Base-by-base conservation (phyloP, 1,139 yeast genomes). In the Dujonia santamariae region DNA sequence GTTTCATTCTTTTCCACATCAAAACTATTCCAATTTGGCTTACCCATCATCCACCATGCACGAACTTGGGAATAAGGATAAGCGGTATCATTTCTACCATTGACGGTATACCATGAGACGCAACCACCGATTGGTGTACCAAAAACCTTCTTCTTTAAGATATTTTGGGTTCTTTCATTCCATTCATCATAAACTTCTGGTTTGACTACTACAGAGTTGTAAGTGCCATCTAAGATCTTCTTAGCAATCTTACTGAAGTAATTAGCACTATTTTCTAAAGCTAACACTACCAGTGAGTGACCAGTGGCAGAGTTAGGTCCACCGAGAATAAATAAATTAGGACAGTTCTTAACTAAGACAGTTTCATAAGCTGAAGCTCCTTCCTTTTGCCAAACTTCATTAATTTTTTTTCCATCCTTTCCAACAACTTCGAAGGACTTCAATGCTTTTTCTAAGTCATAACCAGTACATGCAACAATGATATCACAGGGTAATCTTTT, bases 261-360 rank as follows among this genome's bases (percentile, higher is more conserved):
- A 7, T 43, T 47, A 35, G 61, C 52, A 4, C 57, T 59, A 45
- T 64, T 65, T 44, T 67, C 73, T 38, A 64, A 58, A 16, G 72
- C 69, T 44, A 63, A 50, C 4, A 67, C 65, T 34, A 65, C 72
- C 1, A 72, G 65, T 0, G 69, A 54, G 41, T 67, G 73, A 4
- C 74, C 74, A 11, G 72, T 63, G 13, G 69, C 67, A 3, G 68
- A 53, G 39, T 67, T 67, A 19, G 74, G 72, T 3, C 74, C 74
- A 3, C 57, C 67, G 41, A 67, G 51, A 8, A 57, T 19, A 40
- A 65, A 64, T 9, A 56, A 40, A 38, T 67, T 67, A 15, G 74
- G 74, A 32, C 57, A 51, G 24, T 65, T 53, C 32, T 58, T 59
- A 9, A 57, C 48, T 43, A 66, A 43, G 9, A 52, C 21, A 0